phyloP scores from a whole-genome alignment of 495 filamentous ascomycete species.

The Aspergillus bridgeri region DNA sequence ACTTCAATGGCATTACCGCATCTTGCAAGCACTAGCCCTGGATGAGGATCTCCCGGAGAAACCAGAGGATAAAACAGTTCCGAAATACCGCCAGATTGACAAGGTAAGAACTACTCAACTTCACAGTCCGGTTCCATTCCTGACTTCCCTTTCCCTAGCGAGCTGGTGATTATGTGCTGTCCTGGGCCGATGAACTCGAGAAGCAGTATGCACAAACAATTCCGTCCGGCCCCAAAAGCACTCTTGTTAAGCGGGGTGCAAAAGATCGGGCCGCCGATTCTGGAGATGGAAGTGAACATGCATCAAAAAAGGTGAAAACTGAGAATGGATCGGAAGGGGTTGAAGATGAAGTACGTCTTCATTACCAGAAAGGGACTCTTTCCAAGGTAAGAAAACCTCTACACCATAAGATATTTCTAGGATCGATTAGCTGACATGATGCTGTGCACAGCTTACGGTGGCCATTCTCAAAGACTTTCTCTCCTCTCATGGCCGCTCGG shows the following conservation, averaged over 20 bases:
- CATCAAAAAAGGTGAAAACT: slow-evolving; percentile 50
- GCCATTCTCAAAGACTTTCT: slow-evolving; percentile 67
- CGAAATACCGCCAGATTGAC: slow-evolving; percentile 78
- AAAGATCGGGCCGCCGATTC: slow-evolving; percentile 29
- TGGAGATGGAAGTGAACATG: slow-evolving; percentile 24
- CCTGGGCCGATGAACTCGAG: slow-evolving; percentile 70
- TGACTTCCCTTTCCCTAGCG: slow-evolving; percentile 37
- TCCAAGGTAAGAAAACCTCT: slow-evolving; percentile 50
- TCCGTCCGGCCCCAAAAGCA: slow-evolving; percentile 35
- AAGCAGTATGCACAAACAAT: slow-evolving; percentile 43
- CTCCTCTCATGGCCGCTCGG: slow-evolving; percentile 54
- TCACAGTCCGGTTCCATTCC: background rate
- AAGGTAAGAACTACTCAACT: slow-evolving; percentile 46
- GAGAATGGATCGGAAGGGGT: slow-evolving; percentile 39
- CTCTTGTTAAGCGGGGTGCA: slow-evolving; percentile 45
- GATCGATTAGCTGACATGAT: background rate
- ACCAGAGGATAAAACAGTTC: slow-evolving; percentile 78
- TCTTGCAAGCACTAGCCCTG: slow-evolving; percentile 86
- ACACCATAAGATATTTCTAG: background rate
- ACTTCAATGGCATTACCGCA: slow-evolving; percentile 97
- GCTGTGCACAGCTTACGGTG: slow-evolving; percentile 56
- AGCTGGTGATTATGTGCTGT: slow-evolving; percentile 69
- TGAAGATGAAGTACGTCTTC: slow-evolving; percentile 58
- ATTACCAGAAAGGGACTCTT: slow-evolving; percentile 57
- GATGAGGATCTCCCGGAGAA: slow-evolving; percentile 85